These are phyloP conservation scores for Kwoniella botswanensis DNA, from an alignment of 768 basidiomycete species.

Conservation along the genomic window DNA sequence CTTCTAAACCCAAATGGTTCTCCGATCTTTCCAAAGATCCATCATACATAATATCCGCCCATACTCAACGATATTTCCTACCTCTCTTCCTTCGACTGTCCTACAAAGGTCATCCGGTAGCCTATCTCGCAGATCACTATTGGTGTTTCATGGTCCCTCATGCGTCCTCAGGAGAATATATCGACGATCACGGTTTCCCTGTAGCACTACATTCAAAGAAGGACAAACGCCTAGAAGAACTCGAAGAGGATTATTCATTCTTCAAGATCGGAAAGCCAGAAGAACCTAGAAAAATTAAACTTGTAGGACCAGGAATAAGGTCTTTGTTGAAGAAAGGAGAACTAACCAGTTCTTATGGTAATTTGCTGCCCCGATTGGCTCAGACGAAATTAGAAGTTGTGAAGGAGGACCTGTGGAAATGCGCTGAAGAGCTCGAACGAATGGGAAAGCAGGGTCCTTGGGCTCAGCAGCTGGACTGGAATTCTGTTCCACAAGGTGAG, in stretches of 20 bases:
- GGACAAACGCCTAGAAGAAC: slow-evolving; percentile 29
- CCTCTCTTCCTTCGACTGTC: slow-evolving; percentile 72
- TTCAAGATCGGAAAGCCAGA: slow-evolving; percentile 36
- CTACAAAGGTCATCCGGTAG: slow-evolving; percentile 69
- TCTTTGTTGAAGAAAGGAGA: slow-evolving; percentile 30
- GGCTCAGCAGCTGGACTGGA: slow-evolving; percentile 48
- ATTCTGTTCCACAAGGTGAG: slow-evolving; percentile 12
- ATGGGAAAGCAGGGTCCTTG: slow-evolving; percentile 28
- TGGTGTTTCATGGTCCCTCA: slow-evolving; percentile 64
- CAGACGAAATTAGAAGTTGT: slow-evolving; percentile 11
- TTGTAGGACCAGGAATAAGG: slow-evolving; percentile 41
- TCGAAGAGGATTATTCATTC: slow-evolving; percentile 32
- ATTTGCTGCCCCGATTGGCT: slow-evolving; percentile 24
- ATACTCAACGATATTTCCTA: slow-evolving; percentile 63
- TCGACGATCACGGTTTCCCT: slow-evolving; percentile 38
- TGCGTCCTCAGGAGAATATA: slow-evolving; percentile 16
- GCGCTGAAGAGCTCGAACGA: slow-evolving; percentile 32
- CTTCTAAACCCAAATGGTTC: slow-evolving; percentile 25
- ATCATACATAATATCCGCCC: slow-evolving; percentile 22
- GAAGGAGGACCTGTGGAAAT: slow-evolving; percentile 26
- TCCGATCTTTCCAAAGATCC: slow-evolving; percentile 17
- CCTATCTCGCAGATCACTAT: slow-evolving; percentile 64
- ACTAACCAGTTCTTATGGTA: slow-evolving; percentile 34
- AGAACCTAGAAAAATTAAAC: slow-evolving; percentile 31
- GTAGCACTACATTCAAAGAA: slow-evolving; percentile 32